Conservation (phyloP, 257 asterid species). For the Phtheirospermum japonicum region DNA sequence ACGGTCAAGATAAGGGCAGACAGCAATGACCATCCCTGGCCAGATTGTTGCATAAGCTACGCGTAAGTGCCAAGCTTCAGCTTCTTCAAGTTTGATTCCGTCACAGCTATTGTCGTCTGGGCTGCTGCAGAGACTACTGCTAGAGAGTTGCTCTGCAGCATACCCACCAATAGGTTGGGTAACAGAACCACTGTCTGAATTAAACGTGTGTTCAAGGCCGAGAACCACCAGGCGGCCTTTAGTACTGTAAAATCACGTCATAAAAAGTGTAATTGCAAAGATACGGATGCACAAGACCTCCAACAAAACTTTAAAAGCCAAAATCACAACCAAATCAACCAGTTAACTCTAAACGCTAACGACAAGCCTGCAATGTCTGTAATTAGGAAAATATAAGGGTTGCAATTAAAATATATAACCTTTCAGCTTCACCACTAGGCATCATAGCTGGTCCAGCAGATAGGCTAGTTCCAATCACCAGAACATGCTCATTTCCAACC, state of each 20-base stretch:
- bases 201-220: conserved; percentile 67
- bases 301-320: conserved; percentile 13
- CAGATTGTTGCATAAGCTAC: conserved; percentile 58
- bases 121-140: conserved; percentile 77
- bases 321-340: conserved; percentile 16
- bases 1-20: conserved; percentile 81
- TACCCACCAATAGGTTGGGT: conserved; percentile 57
- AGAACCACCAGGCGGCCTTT: conserved; percentile 89
- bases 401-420: conserved; percentile 39
- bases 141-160: conserved; percentile 65
- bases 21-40: conserved; percentile 89
- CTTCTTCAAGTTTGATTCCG: conserved; percentile 75
- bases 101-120: conserved; percentile 80
- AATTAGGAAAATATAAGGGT: conserved; percentile 7
- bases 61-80: conserved; percentile 77
- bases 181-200: conserved; percentile 63
- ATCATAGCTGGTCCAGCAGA: conserved; percentile 90
- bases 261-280: conserved; percentile 19
- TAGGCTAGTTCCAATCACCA: conserved; percentile 90
- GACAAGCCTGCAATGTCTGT: conserved; percentile 17
- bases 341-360: conserved; percentile 17
- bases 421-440: conserved; percentile 99
- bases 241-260: conserved; percentile 52
- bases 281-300: conserved; percentile 24
- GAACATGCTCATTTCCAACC: conserved; percentile 68